phyloP scores from a whole-genome alignment of 169 alveolate species.

The Eimeria acervulina region DNA sequence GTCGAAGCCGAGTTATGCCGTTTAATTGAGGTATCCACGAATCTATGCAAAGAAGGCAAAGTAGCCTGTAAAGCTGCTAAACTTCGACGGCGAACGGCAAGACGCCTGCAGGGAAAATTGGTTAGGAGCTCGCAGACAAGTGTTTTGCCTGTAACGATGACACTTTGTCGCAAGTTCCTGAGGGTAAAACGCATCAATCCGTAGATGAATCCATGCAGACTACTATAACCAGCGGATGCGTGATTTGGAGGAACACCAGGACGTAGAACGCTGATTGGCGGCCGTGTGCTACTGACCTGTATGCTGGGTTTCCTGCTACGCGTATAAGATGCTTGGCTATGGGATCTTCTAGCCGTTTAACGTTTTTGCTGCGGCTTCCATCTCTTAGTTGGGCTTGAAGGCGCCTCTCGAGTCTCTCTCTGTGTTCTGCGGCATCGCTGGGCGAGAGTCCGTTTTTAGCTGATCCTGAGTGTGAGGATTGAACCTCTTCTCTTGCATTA shows the following conservation, averaged over 20 bases:
- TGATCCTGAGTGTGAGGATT: neutral
- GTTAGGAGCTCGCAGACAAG: conserved; percentile 73
- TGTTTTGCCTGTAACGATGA: conserved; percentile 71
- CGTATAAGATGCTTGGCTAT: conserved; percentile 54
- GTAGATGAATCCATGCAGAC: neutral
- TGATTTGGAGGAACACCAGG: neutral
- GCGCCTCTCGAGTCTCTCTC: conserved; percentile 46
- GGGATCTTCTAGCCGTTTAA: conserved; percentile 64
- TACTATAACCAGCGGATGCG: neutral
- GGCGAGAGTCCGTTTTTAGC: neutral
- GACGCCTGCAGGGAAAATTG: conserved; percentile 70
- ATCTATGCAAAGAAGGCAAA: neutral
- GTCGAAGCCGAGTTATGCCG: neutral
- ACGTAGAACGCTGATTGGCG: neutral
- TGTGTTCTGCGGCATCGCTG: conserved; percentile 19
- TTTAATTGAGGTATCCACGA: neutral
- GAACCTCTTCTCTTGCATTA: neutral
- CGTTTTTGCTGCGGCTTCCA: conserved; percentile 65
- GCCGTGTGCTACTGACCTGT: conserved; percentile 58
- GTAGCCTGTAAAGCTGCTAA: conserved; percentile 35
- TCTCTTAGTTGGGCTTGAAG: conserved; percentile 65
- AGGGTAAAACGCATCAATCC: neutral
- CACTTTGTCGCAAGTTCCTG: conserved; percentile 79
- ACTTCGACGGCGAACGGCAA: conserved; percentile 48
- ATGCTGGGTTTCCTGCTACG: conserved; percentile 78